Conservation (phyloP, 169 alveolate species). For the Plasmodium reichenowi region DNA sequence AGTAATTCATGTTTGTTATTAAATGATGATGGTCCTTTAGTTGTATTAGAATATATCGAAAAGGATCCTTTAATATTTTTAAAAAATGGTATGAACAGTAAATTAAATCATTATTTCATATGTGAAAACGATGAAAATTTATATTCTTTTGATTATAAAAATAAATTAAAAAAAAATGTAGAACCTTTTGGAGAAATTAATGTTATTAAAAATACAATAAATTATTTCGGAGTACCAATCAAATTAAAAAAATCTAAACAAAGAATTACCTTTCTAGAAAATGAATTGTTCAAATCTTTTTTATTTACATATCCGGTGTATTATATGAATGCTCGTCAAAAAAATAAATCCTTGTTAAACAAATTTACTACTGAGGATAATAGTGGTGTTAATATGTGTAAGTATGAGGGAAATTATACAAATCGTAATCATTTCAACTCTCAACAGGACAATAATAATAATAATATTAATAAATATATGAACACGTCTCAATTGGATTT, state of each 20-base stretch:
- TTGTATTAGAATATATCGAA: slow-evolving; percentile 41
- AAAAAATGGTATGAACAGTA: slow-evolving; percentile 70
- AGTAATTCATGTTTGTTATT: slow-evolving; percentile 40
- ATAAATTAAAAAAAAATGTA: slow-evolving; percentile 17
- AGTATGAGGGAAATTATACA: neutral
- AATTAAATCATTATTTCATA: slow-evolving; percentile 52
- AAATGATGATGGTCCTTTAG: slow-evolving; percentile 61
- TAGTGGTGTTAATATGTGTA: neutral
- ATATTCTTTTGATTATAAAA: slow-evolving; percentile 65
- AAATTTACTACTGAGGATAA: too few relatives aligned
- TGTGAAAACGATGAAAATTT: slow-evolving; percentile 22
- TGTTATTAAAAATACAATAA: slow-evolving; percentile 34
- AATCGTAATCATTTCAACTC: neutral
- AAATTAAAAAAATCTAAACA: slow-evolving; percentile 38
- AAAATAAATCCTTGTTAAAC: neutral
- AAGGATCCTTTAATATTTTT: slow-evolving; percentile 50
- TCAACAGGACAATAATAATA: neutral
- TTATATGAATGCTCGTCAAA: neutral
- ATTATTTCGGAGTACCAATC: slow-evolving; percentile 61
- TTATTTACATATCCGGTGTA: slow-evolving; percentile 48
- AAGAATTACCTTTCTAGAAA: slow-evolving; percentile 55
- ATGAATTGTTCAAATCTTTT: slow-evolving; percentile 57
- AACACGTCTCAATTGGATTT: too few relatives aligned
- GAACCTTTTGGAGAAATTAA: slow-evolving; percentile 74
- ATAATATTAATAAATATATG: too few relatives aligned